Base-by-base conservation (phyloP, 1,284 basidiomycete species). In the Rhodotorula sp. region DNA sequence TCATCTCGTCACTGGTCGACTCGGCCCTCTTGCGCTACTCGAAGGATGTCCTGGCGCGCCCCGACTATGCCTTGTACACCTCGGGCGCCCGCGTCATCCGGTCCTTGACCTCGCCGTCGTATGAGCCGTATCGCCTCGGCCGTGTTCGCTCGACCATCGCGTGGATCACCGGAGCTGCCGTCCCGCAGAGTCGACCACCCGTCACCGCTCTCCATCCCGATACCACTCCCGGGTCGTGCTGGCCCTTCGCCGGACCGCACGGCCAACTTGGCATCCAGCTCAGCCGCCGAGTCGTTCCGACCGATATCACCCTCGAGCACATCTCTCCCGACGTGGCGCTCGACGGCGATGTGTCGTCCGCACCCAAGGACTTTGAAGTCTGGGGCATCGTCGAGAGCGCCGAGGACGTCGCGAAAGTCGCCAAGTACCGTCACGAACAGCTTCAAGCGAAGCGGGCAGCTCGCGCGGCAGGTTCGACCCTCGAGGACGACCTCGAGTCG, bases 251-350 rank as follows among this genome's bases (percentile, higher is more conserved):
- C 4, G 94, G 94, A 0, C 79, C 84, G 10, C 81, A 86, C 60
- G 96, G 94, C 5, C 89, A 91, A 78, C 83, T 98, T 3, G 93
- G 91, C 7, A 88, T 99, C 57, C 84, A 85, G 62, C 87, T 98
- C 26, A 88, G 89, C 2, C 85, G 86, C 8, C 87, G 87, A 3
- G 86, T 89, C 14, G 84, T 86, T 65, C 86, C 95, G 56, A 86
- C 87, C 3, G 90, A 91, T 74, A 82, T 98, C 67, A 91, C 91
- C 18, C 86, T 98, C 75, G 95, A 98, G 80, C 96, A 98, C 81
- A 87, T 91, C 49, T 85, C 93, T 12, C 85, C 83, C 71, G 90
- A 92, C 73, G 84, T 93, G 56, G 89, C 92, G 8, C 87, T 88
- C 76, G 79, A 79, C 51, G 71, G 71, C 7, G 91, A 94, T 79